phyloP scores from a whole-genome alignment of 768 basidiomycete genomes.

The Lactifluus volemus region DNA sequence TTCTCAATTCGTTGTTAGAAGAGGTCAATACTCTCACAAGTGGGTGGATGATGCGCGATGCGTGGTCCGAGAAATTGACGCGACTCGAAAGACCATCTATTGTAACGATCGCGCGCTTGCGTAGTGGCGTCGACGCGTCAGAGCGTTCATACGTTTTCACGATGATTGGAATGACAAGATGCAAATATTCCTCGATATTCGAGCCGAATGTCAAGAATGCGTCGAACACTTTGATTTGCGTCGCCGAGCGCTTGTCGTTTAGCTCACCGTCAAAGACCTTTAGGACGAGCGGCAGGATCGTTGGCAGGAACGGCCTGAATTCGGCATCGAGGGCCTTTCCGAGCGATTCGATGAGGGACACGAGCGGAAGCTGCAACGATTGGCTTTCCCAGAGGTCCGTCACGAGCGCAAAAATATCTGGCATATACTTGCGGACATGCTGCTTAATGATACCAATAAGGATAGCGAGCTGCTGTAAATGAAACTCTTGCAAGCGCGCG shows the following conservation, averaged over 20 bases:
- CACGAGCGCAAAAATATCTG: conserved; percentile 76
- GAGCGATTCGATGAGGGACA: conserved; percentile 85
- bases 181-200: conserved; percentile 96
- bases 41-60: conserved; percentile 94
- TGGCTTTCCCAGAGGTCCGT: conserved; percentile 86
- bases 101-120: conserved; percentile 85
- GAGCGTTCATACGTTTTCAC: conserved; percentile 82
- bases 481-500: conserved; percentile 82
- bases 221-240: conserved; percentile 87
- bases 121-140: conserved; percentile 62
- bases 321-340: conserved; percentile 93
- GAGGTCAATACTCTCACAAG: conserved; percentile 77
- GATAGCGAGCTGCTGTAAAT: conserved; percentile 91
- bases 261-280: conserved; percentile 87
- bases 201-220: conserved; percentile 92
- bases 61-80: conserved; percentile 97
- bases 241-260: conserved; percentile 65
- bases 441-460: conserved; percentile 95
- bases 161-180: conserved; percentile 92
- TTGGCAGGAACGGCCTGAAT: conserved; percentile 92
- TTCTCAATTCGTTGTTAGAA: conserved; percentile 68
- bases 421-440: conserved; percentile 88
- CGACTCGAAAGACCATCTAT: conserved; percentile 84
- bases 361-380: conserved; percentile 81
- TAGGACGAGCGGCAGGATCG: conserved; percentile 79